A percentile compares a stretch with the other conserved stretches of the same genome.
These are phyloP conservation scores for Astrocystis sublimbata DNA, from an alignment of 495 filamentous ascomycete species.

Conservation along the genomic window DNA sequence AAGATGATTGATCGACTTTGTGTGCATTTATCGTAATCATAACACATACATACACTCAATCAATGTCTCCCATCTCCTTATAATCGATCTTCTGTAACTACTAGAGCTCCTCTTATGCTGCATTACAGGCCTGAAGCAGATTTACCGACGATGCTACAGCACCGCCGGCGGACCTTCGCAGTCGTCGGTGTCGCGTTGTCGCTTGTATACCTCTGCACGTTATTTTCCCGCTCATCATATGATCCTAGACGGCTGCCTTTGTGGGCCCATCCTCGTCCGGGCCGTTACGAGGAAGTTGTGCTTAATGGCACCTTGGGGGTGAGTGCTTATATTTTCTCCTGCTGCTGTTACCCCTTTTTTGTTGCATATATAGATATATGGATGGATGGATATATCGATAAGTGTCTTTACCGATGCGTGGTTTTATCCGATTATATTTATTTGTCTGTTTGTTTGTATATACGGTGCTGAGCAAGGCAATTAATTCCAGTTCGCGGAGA, in stretches of 20 bases:
- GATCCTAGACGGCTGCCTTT: neutral
- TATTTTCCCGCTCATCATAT: neutral
- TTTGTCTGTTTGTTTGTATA: too few species aligned
- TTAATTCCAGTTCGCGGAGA: constrained; percentile 64
- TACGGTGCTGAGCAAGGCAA: too few species aligned
- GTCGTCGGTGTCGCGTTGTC: neutral
- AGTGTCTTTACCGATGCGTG: too few species aligned
- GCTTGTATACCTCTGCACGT: neutral
- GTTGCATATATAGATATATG: neutral
- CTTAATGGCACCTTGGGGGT: constrained; percentile 1
- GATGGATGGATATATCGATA: too few species aligned
- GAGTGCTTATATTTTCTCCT: neutral
- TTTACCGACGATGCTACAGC: neutral
- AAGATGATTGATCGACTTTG: neutral
- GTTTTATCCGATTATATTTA: too few species aligned
- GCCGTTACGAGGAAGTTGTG: neutral
- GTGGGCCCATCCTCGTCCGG: neutral
- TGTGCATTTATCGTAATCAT: neutral
- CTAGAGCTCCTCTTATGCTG: too few species aligned
- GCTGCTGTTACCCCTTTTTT: neutral
- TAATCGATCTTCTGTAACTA: neutral
- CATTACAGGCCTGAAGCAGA: neutral
- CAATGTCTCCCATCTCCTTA: neutral
- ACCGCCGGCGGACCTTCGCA: neutral
- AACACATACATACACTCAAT: too few species aligned